Conservation (phyloP, 1,284 basidiomycete genomes). For the Naganishia cerealis region DNA sequence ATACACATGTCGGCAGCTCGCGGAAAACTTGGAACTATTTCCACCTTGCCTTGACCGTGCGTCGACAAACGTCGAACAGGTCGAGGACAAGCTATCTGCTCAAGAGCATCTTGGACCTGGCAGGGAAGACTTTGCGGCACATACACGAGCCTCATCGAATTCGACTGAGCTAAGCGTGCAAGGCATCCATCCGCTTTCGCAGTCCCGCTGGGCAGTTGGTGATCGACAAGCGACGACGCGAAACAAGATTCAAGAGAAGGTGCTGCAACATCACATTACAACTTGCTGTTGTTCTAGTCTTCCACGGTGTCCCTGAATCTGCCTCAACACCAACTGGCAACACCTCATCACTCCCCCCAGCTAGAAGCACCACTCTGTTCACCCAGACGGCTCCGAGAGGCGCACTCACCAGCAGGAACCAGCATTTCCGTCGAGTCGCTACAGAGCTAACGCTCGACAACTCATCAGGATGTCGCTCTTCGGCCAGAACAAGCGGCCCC, state of each 20-base stretch:
- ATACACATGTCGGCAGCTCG: conserved; percentile 6
- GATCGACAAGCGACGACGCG: conserved; percentile 4
- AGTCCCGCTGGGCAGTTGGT: neutral
- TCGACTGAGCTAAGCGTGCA: neutral
- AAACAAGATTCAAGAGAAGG: neutral
- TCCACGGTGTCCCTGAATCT: neutral
- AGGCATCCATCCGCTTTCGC: neutral
- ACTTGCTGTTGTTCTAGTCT: neutral
- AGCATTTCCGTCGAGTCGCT: neutral
- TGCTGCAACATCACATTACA: neutral
- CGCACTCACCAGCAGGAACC: neutral
- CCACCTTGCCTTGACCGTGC: neutral
- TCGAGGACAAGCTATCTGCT: neutral
- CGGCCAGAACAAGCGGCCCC: conserved; percentile 51
- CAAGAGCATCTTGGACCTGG: neutral
- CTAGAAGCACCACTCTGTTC: neutral
- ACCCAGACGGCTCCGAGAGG: neutral
- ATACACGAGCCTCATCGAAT: neutral
- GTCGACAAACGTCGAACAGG: neutral
- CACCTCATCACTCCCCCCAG: neutral
- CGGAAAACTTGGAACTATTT: neutral
- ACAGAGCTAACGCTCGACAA: neutral
- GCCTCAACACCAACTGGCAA: neutral
- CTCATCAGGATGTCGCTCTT: conserved; percentile 51
- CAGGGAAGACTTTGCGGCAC: neutral